phyloP scores from a whole-genome alignment of 2,329 filamentous ascomycete species.

The Pseudogymnoascus sp. region DNA sequence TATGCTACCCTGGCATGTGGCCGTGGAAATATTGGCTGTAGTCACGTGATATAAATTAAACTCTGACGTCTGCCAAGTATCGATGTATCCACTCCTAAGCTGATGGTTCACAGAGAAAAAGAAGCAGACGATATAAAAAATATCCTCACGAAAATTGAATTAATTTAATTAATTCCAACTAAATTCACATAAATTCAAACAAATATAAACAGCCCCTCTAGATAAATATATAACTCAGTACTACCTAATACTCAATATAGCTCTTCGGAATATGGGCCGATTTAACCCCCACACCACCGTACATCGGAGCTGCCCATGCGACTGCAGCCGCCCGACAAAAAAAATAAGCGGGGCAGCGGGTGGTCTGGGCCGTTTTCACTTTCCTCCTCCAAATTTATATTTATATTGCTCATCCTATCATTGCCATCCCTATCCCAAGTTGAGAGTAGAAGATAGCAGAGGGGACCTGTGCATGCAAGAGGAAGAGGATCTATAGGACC shows the following conservation, averaged over 20 bases:
- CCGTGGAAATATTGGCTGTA: background rate
- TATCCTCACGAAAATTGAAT: background rate
- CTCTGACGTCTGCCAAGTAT: slow-evolving; percentile 5
- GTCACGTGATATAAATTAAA: background rate
- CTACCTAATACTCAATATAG: background rate
- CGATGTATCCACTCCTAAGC: background rate
- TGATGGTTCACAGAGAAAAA: background rate
- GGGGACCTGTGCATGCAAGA: background rate
- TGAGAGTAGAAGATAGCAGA: background rate
- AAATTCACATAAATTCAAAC: background rate
- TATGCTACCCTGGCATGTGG: background rate
- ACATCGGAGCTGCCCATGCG: background rate
- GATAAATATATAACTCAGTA: background rate
- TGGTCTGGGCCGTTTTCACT: background rate
- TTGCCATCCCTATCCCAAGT: background rate
- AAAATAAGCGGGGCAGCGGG: background rate
- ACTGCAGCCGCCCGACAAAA: background rate
- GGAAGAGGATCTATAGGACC: background rate
- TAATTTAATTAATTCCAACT: background rate
- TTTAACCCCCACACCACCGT: background rate
- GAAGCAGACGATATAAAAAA: background rate
- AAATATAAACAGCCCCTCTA: background rate
- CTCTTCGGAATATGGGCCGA: background rate
- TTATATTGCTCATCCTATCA: background rate
- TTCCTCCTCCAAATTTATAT: background rate